Evolutionary conservation across 805 yeast species (phyloP).

Genomic region (Starmerella cellae): DNA sequence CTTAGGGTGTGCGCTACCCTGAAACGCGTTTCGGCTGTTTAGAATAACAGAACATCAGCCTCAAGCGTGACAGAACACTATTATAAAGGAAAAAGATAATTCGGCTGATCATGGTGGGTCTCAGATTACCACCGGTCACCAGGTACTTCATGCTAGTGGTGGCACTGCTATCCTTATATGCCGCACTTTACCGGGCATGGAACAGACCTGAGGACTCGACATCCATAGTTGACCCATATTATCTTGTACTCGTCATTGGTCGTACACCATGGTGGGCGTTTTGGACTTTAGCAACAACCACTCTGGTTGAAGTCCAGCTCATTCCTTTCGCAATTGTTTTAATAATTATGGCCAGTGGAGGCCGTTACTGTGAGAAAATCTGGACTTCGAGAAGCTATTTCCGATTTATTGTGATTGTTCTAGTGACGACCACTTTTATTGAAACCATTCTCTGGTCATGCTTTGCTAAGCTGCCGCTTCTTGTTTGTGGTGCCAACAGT

Average conservation of each 20-base stretch:
- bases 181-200: constrained; percentile 3
- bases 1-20: too few relatives aligned
- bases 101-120: background rate
- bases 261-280: constrained; percentile 20
- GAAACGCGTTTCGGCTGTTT: too few relatives aligned
- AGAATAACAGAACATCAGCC: too few relatives aligned
- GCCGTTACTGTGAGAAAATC: constrained; percentile 49
- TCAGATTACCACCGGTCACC: constrained; percentile 7
- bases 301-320: constrained; percentile 36
- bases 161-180: constrained; percentile 3
- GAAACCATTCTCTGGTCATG: constrained; percentile 13
- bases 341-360: constrained; percentile 37
- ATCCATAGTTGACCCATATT: constrained; percentile 8
- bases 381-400: constrained; percentile 49
- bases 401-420: constrained; percentile 34
- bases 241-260: constrained; percentile 17
- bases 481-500: constrained; percentile 23
- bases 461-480: constrained; percentile 1
- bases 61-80: too few relatives aligned
- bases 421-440: constrained; percentile 27
- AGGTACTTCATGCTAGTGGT: constrained; percentile 1
- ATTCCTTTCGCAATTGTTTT: constrained; percentile 31
- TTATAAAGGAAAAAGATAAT: background rate
- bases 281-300: constrained; percentile 39
- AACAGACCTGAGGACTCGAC: background rate